Conservation (phyloP, 139 green algal species). For the Chlamydomonas eustigma region DNA sequence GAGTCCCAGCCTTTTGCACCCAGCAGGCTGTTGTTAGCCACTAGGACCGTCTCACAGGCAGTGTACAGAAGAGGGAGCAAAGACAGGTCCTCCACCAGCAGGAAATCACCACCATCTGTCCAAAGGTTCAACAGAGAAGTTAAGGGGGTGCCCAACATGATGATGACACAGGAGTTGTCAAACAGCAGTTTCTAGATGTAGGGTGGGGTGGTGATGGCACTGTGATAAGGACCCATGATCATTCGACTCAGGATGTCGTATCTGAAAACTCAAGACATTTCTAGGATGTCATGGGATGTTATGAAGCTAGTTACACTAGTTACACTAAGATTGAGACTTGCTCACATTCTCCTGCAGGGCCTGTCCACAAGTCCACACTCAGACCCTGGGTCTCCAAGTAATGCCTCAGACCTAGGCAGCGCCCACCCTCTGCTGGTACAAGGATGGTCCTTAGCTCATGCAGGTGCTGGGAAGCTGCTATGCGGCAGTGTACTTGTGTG, state of each 20-base stretch:
- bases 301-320: too few relatives aligned
- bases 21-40: constrained; percentile 39
- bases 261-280: too few relatives aligned
- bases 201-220: too few relatives aligned
- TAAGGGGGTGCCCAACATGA: too few relatives aligned
- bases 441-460: constrained; percentile 42
- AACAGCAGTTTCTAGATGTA: too few relatives aligned
- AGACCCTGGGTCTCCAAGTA: constrained; percentile 5
- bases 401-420: constrained; percentile 1
- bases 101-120: constrained; percentile 31
- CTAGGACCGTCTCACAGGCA: constrained; percentile 30
- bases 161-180: too few relatives aligned
- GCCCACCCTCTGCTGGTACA: constrained; percentile 15
- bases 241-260: too few relatives aligned
- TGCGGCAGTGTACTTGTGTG: constrained; percentile 25
- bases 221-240: too few relatives aligned
- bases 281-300: too few relatives aligned
- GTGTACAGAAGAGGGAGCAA: constrained; percentile 42
- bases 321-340: too few relatives aligned
- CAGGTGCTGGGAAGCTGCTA: constrained; percentile 25
- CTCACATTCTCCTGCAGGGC: neutral
- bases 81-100: constrained; percentile 40
- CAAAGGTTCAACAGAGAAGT: too few relatives aligned
- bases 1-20: constrained; percentile 18
- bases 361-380: constrained; percentile 21